These are phyloP conservation scores for Leishmania guyanensis DNA, from an alignment of 208 protist genomes.

Conservation along the genomic window DNA sequence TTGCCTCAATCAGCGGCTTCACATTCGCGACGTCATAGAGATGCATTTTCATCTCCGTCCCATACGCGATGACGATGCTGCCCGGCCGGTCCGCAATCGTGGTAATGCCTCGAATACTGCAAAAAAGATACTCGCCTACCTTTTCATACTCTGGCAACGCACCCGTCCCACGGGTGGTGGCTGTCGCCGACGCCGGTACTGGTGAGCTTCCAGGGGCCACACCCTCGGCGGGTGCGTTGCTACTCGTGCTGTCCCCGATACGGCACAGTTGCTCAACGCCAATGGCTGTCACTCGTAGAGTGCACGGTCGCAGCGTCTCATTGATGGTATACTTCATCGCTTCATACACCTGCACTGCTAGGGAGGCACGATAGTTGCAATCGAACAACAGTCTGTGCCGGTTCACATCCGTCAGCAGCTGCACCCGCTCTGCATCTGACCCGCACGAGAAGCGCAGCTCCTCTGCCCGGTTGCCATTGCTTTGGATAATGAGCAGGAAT, in stretches of 20 bases:
- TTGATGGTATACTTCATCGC: constrained; percentile 62
- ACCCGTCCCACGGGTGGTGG: background rate
- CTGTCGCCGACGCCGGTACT: background rate
- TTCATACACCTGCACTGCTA: constrained; percentile 36
- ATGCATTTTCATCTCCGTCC: constrained; percentile 73
- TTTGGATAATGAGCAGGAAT: constrained; percentile 58
- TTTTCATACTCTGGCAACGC: constrained; percentile 17
- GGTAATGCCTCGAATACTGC: constrained; percentile 71
- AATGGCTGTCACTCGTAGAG: constrained; percentile 63
- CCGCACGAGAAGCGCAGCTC: constrained; percentile 71
- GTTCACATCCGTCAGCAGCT: constrained; percentile 89
- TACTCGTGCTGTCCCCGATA: background rate
- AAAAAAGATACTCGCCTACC: constrained; percentile 80
- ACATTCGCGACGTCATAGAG: constrained; percentile 50
- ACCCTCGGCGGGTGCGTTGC: background rate
- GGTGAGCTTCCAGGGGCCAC: background rate
- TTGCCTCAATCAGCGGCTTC: constrained; percentile 38
- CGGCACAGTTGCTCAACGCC: constrained; percentile 50
- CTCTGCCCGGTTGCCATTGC: constrained; percentile 40
- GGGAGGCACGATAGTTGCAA: constrained; percentile 25
- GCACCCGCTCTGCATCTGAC: constrained; percentile 59
- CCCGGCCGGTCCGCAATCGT: constrained; percentile 47
- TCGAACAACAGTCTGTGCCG: constrained; percentile 66
- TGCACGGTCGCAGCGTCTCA: constrained; percentile 41
- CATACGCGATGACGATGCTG: constrained; percentile 77